Evolutionary conservation across 768 basidiomycete species (phyloP), one percentile per base, ranked within the genome.

Genomic region (Pulveroboletus ravenelii): DNA sequence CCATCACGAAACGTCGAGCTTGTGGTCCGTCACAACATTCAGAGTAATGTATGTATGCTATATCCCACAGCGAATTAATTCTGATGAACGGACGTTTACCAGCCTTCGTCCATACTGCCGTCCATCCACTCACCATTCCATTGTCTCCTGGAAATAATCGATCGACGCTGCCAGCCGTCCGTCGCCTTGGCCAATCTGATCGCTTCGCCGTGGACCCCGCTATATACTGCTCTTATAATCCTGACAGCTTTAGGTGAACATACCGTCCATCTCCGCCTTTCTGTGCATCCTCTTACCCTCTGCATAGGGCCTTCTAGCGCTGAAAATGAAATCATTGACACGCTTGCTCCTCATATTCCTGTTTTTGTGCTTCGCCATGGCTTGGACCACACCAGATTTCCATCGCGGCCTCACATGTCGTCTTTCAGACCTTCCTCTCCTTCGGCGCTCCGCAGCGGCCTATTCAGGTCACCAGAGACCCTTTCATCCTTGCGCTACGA

Each of bases 1-100:
- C 79, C 84, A 8, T 72, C 76, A 12, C 71, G 77, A 54, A 88
- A 88, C 58, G 70, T 88, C 8, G 82, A 87, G 59, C 74, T 88
- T 34, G 57, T 79, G 36, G 76, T 77, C 45, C 10, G 72, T 10
- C 80, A 77, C 54, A 72, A 75, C 43, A 61, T 67, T 45, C 64
- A 69, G 23, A 59, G 68, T 37, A 69, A 80, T 63, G 82, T 84
- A 62, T 48, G 78, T 74, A 44, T 53, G 20, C 31, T 12, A 10
- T 45, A 47, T 50, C n/a, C 39, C 35, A 39, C 18, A n/a, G 23
- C 3, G 25, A 37, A 34, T 48, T 30, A 1, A 46, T 52, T 51
- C 53, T 61, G 30, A 48, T 54, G 29, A 31, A 20, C 48, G 30
- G 45, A 13, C 32, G 46, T 45, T 35, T 20, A 49, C 20, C 58